A percentile compares a stretch with the other conserved stretches of the same genome.
These are phyloP conservation scores for Orbilia brochopaga DNA, from an alignment of 2,329 filamentous ascomycete species.

Conservation along the genomic window DNA sequence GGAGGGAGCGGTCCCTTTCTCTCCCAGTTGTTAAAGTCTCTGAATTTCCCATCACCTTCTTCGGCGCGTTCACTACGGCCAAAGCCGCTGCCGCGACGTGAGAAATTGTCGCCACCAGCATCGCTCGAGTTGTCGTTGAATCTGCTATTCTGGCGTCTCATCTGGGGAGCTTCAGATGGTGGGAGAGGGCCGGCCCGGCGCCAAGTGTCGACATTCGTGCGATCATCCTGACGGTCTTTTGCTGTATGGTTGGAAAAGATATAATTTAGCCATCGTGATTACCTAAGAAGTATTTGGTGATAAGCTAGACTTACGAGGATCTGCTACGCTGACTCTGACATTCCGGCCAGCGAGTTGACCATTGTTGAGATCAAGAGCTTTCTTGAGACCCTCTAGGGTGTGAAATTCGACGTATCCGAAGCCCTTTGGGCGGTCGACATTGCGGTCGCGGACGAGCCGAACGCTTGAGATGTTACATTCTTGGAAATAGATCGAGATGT, in stretches of 20 bases:
- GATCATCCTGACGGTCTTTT: slow-evolving; percentile 80
- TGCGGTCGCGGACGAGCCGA: slow-evolving; percentile 94
- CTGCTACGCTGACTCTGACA: slow-evolving; percentile 92
- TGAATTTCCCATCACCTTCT: slow-evolving; percentile 74
- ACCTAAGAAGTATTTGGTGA: not conserved
- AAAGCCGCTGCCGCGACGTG: slow-evolving; percentile 71
- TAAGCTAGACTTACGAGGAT: slow-evolving; percentile 79
- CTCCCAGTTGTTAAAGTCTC: slow-evolving; percentile 91
- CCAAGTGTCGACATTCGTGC: slow-evolving; percentile 83
- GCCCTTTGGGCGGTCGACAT: slow-evolving; percentile 92
- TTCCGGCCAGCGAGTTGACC: slow-evolving; percentile 83
- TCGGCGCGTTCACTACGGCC: slow-evolving; percentile 62
- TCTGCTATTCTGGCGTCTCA: slow-evolving; percentile 61
- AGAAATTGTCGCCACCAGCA: slow-evolving; percentile 64
- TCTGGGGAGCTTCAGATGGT: slow-evolving; percentile 62
- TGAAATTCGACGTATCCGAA: slow-evolving; percentile 98
- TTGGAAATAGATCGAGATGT: slow-evolving; percentile 83
- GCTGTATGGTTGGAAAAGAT: slow-evolving; percentile 63
- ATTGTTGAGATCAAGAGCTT: slow-evolving; percentile 83
- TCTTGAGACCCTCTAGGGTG: slow-evolving; percentile 84
- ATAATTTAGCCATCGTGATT: not conserved
- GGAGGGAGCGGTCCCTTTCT: slow-evolving; percentile 89
- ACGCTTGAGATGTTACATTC: slow-evolving; percentile 87
- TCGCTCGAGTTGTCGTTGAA: slow-evolving; percentile 62
- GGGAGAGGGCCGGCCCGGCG: slow-evolving; percentile 85